Evolutionary conservation across 495 filamentous ascomycete species (phyloP).

Genomic region (Penicillium cataractarum): DNA sequence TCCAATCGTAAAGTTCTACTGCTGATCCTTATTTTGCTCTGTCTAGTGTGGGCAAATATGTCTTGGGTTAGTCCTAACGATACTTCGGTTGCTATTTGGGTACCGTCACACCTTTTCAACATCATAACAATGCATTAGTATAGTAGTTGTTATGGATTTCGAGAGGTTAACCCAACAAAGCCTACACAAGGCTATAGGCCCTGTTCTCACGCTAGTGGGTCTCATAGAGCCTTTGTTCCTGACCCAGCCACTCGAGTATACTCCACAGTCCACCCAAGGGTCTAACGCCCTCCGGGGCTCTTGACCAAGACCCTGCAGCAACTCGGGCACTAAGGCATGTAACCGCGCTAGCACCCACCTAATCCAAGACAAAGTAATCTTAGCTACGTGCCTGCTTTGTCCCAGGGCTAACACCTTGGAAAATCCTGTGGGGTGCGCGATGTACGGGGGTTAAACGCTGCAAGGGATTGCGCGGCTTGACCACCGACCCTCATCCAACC

Average conservation of each 20-base stretch:
- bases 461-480: constrained; percentile 23
- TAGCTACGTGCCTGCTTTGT: background rate
- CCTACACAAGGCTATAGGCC: background rate
- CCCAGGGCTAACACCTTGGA: background rate
- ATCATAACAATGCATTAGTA: background rate
- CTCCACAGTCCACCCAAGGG: background rate
- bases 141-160: background rate
- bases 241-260: constrained; percentile 9
- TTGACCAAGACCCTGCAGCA: constrained; percentile 11
- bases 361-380: background rate
- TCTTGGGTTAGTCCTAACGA: background rate
- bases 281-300: background rate
- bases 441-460: constrained; percentile 16
- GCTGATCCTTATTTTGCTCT: background rate
- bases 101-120: background rate
- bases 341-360: constrained; percentile 6
- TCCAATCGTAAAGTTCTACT: background rate
- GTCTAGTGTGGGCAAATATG: background rate
- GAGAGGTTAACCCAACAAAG: constrained; percentile 1
- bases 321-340: constrained; percentile 27
- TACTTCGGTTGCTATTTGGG: background rate
- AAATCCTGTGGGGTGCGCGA: constrained; percentile 16
- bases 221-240: constrained; percentile 10
- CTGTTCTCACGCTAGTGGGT: constrained; percentile 12
- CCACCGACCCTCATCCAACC: constrained; percentile 7